Evolutionary conservation across 2,329 filamentous ascomycete genomes (phyloP).

Genomic region (Verticillium tricorpus): DNA sequence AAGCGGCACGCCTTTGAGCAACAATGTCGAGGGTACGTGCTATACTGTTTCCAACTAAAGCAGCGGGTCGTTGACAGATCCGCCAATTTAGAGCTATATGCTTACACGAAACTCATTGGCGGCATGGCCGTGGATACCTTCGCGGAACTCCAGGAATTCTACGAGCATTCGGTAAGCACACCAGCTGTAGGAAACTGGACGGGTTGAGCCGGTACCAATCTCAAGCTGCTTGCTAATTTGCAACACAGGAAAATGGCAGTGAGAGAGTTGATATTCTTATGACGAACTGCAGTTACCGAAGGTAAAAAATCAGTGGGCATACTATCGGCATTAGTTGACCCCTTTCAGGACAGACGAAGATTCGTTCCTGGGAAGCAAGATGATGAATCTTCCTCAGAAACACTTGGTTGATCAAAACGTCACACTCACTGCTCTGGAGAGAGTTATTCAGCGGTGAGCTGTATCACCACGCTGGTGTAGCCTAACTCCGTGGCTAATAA

Average conservation of each 20-base stretch:
- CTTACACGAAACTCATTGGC: slow-evolving; percentile 27
- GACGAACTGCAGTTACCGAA: slow-evolving; percentile 3
- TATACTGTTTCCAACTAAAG: neutral
- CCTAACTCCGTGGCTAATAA: neutral
- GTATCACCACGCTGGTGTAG: neutral
- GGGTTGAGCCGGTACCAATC: neutral
- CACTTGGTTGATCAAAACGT: slow-evolving; percentile 16
- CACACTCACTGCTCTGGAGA: slow-evolving; percentile 20
- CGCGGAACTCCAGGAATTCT: slow-evolving; percentile 12
- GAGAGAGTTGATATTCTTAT: slow-evolving; percentile 8
- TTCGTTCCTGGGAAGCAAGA: slow-evolving; percentile 18
- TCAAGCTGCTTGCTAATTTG: too few species aligned
- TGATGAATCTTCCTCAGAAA: slow-evolving; percentile 18
- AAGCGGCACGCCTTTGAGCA: slow-evolving; percentile 30
- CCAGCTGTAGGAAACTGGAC: too few species aligned
- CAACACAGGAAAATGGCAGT: neutral
- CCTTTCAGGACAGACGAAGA: slow-evolving; percentile 19
- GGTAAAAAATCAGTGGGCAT: neutral
- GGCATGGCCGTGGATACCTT: slow-evolving; percentile 9
- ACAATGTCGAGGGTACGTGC: slow-evolving; percentile 21
- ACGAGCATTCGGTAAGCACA: slow-evolving; percentile 11
- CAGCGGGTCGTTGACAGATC: neutral
- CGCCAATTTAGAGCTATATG: slow-evolving; percentile 25
- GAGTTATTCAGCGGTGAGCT: slow-evolving; percentile 18
- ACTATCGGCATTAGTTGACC: neutral